A percentile compares a stretch with the other conserved stretches of the same genome.
phyloP scores from a whole-genome alignment of 257 asterid species.

The Cruciata laevipes region DNA sequence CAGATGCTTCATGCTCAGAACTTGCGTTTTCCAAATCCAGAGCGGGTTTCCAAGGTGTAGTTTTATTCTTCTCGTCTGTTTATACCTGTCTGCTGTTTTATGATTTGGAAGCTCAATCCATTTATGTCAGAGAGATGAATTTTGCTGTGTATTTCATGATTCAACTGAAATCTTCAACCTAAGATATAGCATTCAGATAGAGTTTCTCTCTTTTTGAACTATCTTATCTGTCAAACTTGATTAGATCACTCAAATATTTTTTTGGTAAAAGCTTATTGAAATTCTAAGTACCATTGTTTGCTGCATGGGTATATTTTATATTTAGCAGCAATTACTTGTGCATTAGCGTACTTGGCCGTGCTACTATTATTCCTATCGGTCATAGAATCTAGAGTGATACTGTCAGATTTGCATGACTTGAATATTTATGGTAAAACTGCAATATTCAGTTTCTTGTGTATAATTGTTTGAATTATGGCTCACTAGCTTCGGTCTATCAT shows the following conservation, averaged over 20 bases:
- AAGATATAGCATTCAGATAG: not conserved
- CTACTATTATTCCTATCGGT: not conserved
- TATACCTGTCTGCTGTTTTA: not conserved
- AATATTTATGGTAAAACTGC: not conserved
- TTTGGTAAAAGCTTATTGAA: not conserved
- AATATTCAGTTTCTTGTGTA: not conserved
- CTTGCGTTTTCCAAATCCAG: conserved; percentile 69
- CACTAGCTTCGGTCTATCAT: not conserved
- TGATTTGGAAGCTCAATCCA: not conserved
- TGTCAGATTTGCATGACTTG: not conserved
- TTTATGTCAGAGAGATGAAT: not conserved
- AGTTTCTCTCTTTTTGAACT: not conserved
- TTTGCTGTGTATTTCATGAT: not conserved
- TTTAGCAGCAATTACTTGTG: not conserved
- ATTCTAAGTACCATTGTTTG: not conserved
- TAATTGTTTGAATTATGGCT: not conserved
- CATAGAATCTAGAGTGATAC: not conserved
- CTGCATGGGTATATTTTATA: not conserved
- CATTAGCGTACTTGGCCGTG: not conserved
- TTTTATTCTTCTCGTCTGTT: conserved; percentile 5
- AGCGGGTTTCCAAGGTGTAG: conserved; percentile 76
- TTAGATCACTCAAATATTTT: not conserved
- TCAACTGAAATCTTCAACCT: not conserved
- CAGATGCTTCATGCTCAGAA: conserved; percentile 90
- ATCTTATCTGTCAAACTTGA: not conserved